Base-by-base conservation (phyloP, 2,329 filamentous ascomycete species). In the Penicillium griseofulvum region DNA sequence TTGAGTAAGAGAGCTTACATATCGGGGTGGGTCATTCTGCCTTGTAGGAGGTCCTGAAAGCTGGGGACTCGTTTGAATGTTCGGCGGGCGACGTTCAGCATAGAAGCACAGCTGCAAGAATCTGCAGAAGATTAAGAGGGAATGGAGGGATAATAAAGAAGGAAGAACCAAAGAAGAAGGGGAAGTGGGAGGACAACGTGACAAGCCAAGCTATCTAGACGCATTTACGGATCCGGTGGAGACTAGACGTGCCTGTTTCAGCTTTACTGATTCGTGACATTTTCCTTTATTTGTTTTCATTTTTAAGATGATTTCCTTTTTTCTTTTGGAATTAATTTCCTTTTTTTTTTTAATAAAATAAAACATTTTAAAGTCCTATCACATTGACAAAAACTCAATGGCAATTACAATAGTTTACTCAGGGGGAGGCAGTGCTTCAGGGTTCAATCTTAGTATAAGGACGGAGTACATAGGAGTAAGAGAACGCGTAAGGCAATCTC, bases 1-100 rank as follows among this genome's bases (percentile, higher is more conserved):
- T 14, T 14, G 29, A 11, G 10, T 33, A n/a, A 37, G 14, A 50
- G 38, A 58, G 51, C 72, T 69, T 71, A 76, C 74, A 76, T 75
- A 60, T 76, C 74, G 63, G 74, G 74, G 68, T 74, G 71, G 68
- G 70, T 73, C 74, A 76, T 76, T 67, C 71, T 76, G 73, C 73
- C 72, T 75, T 75, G 73, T 65, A 75, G 67, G 61, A 75, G 72
- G 69, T 75, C 74, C 72, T 75, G 74, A 61, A 75, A 75, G 68
- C 73, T 75, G 65, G 74, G 73, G 61, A 75, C 73, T 63, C 73
- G 71, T 65, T 74, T 73, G 57, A 76, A 66, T 60, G 73, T 75
- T 63, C 68, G 74, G 61, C 72, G 72, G 57, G 72, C 73, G 69
- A 75, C 66, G 65, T 69, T 75, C 64, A 75, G 72, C 73, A 76